Evolutionary conservation across 164 flowering plant species (phyloP).

Genomic region (Magnolia changhungtana): DNA sequence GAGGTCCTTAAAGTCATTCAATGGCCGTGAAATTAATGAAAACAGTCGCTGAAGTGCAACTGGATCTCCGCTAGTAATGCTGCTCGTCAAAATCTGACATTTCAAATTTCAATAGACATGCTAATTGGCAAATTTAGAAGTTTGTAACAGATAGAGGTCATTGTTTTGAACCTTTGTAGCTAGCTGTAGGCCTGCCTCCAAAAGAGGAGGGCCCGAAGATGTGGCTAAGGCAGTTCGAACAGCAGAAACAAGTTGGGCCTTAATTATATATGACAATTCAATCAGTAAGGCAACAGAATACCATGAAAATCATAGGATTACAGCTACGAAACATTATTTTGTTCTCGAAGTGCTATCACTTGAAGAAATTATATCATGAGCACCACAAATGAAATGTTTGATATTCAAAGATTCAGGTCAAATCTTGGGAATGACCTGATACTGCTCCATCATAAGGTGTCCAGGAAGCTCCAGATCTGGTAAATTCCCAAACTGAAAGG

Average conservation of each 20-base stretch:
- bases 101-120: conserved; percentile 9
- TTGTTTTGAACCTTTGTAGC: conserved; percentile 78
- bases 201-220: conserved; percentile 75
- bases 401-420: background rate
- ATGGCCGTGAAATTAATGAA: conserved; percentile 79
- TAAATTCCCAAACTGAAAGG: conserved; percentile 57
- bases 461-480: conserved; percentile 96
- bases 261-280: conserved; percentile 14
- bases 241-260: conserved; percentile 97
- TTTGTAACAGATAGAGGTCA: background rate
- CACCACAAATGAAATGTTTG: background rate
- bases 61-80: conserved; percentile 83
- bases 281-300: conserved; percentile 13
- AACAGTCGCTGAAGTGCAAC: conserved; percentile 82
- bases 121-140: conserved; percentile 7
- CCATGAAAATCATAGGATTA: background rate
- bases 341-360: background rate
- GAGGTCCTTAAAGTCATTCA: conserved; percentile 74
- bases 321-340: background rate
- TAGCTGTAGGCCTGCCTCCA: conserved; percentile 88
- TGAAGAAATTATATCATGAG: background rate
- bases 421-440: conserved; percentile 58
- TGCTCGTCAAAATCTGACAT: conserved; percentile 82
- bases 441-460: conserved; percentile 87
- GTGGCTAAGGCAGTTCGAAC: conserved; percentile 78